phyloP scores from a whole-genome alignment of 306 rosid species.

The Astragalus glycyphyllos region DNA sequence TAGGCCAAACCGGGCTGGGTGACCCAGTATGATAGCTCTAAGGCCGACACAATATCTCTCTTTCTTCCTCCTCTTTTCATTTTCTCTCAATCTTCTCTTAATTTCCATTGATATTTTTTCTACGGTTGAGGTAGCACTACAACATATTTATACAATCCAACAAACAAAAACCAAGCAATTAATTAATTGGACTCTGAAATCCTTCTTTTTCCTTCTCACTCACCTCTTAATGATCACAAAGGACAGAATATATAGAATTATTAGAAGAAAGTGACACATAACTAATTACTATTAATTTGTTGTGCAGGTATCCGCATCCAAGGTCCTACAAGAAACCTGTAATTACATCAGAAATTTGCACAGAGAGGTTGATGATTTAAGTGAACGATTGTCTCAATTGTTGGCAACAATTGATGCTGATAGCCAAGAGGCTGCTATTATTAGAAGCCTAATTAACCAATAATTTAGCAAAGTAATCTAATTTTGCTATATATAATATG shows the following conservation, averaged over 20 bases:
- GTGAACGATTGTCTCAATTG: constrained; percentile 87
- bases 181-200: background rate
- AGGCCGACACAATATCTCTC: too few species aligned
- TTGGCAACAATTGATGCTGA: constrained; percentile 88
- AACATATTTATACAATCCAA: too few species aligned
- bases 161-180: background rate
- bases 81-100: too few species aligned
- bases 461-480: constrained; percentile 37
- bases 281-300: constrained; percentile 14
- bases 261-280: constrained; percentile 17
- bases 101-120: too few species aligned
- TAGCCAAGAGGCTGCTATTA: constrained; percentile 92
- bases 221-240: background rate
- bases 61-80: too few species aligned
- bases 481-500: constrained; percentile 25
- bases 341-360: constrained; percentile 89
- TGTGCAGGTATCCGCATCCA: constrained; percentile 90
- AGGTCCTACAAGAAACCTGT: constrained; percentile 99
- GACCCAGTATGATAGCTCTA: too few species aligned
- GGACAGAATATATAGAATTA: constrained; percentile 7
- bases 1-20: too few species aligned
- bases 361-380: constrained; percentile 89
- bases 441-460: constrained; percentile 88
- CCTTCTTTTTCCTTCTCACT: background rate
- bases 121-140: too few species aligned